Conservation (phyloP, 129 eudicot species). For the Saussurea involucrata region DNA sequence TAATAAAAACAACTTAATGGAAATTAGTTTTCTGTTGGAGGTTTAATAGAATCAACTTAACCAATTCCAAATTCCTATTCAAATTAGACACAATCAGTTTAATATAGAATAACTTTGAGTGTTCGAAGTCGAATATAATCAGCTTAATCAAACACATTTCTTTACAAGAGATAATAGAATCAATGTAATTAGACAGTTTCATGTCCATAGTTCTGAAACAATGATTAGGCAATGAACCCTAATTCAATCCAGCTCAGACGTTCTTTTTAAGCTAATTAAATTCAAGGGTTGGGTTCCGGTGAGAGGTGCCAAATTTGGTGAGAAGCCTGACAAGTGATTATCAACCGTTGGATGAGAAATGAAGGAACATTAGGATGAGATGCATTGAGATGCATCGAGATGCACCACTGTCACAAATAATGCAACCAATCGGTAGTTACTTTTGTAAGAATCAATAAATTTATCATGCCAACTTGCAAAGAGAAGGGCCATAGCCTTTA, state of each 20-base stretch:
- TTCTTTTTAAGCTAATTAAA: neutral
- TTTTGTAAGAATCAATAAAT: too few relatives aligned
- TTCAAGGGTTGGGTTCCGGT: neutral
- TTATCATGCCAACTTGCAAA: neutral
- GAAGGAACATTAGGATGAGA: too few relatives aligned
- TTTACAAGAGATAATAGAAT: neutral
- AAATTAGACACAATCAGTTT: neutral
- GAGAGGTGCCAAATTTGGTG: too few relatives aligned
- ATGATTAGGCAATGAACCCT: neutral
- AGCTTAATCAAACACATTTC: neutral
- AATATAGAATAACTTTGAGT: neutral
- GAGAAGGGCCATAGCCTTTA: neutral
- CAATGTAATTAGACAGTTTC: neutral
- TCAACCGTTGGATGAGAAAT: too few relatives aligned
- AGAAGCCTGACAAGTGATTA: too few relatives aligned
- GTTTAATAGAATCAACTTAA: too few relatives aligned
- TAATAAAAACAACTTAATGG: too few relatives aligned
- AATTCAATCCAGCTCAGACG: neutral
- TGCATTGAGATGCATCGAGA: too few relatives aligned
- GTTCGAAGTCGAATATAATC: neutral
- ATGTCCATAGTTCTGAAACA: neutral
- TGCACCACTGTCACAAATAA: too few relatives aligned
- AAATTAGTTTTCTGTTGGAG: too few relatives aligned
- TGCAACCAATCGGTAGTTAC: too few relatives aligned
- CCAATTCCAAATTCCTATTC: neutral